Conservation (phyloP, 148 eudicot species). For the Beta vulgaris region DNA sequence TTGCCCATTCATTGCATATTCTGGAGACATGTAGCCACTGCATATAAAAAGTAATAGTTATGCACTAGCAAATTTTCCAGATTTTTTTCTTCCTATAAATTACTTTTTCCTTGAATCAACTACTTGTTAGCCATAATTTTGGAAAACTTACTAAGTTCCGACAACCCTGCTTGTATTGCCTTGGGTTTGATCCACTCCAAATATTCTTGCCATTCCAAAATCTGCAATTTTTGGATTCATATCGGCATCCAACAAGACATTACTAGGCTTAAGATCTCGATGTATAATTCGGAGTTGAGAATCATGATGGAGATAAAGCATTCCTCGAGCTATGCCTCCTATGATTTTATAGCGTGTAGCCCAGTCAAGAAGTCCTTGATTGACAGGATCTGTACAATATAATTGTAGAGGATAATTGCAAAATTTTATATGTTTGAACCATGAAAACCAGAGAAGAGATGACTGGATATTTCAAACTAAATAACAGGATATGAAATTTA, state of each 20-base stretch:
- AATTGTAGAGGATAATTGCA: not conserved
- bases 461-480: no score
- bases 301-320: constrained; percentile 41
- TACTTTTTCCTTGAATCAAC: no score
- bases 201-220: constrained; percentile 38
- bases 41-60: no score
- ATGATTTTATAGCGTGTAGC: constrained; percentile 22
- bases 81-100: no score
- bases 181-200: constrained; percentile 32
- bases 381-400: constrained; percentile 13
- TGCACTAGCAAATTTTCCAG: no score
- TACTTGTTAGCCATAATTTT: not conserved
- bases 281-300: constrained; percentile 34
- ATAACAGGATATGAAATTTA: not conserved
- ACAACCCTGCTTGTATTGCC: constrained; percentile 32
- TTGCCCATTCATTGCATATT: constrained; percentile 34
- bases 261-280: constrained; percentile 40
- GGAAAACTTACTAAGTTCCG: constrained; percentile 37
- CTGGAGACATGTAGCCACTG: constrained; percentile 55
- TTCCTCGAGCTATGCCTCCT: constrained; percentile 28
- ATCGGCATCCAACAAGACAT: constrained; percentile 33
- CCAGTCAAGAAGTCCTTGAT: constrained; percentile 15
- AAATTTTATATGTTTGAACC: no score
- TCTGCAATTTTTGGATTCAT: constrained; percentile 41
- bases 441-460: no score